A percentile compares a stretch with the other conserved stretches of the same genome.
phyloP scores from a whole-genome alignment of 1,284 basidiomycete species.

The Tylopilus sp. region DNA sequence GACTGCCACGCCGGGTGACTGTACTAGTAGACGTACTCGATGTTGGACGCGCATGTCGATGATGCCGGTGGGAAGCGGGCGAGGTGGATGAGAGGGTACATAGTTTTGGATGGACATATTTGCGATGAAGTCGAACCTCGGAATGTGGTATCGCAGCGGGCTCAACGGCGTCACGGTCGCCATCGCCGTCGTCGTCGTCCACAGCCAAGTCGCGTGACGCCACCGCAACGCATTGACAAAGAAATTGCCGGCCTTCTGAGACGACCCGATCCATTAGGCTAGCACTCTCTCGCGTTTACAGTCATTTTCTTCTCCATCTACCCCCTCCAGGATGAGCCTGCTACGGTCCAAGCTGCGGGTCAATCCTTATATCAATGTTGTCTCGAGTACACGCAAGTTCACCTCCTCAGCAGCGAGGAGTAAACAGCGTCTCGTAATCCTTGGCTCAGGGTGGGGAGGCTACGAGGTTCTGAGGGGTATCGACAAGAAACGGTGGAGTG shows the following conservation, averaged over 20 bases:
- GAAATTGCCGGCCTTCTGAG: not conserved
- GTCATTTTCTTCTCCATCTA: too few species aligned
- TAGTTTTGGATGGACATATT: conserved; percentile 11
- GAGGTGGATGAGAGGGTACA: conserved; percentile 16
- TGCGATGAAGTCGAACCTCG: not conserved
- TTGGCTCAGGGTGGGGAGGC: conserved; percentile 85
- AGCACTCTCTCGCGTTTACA: not conserved
- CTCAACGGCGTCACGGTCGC: not conserved
- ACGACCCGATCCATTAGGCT: not conserved
- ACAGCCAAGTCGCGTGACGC: conserved; percentile 7
- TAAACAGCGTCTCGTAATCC: conserved; percentile 70
- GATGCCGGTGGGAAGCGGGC: conserved; percentile 11
- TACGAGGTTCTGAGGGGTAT: conserved; percentile 66
- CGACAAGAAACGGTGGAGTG: conserved; percentile 67
- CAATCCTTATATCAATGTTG: not conserved
- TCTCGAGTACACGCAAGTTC: conserved; percentile 32
- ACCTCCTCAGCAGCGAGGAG: conserved; percentile 33
- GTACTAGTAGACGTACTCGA: conserved; percentile 34
- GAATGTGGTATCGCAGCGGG: conserved; percentile 6
- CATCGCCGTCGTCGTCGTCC: not conserved
- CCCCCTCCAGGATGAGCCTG: conserved; percentile 18
- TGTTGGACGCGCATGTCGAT: not conserved
- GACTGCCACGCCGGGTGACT: conserved; percentile 34
- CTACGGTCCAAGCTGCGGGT: conserved; percentile 9
- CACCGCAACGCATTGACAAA: not conserved